Evolutionary conservation across 73 alveolate genomes (phyloP).

Genomic region (Paramecium biaurelia): DNA sequence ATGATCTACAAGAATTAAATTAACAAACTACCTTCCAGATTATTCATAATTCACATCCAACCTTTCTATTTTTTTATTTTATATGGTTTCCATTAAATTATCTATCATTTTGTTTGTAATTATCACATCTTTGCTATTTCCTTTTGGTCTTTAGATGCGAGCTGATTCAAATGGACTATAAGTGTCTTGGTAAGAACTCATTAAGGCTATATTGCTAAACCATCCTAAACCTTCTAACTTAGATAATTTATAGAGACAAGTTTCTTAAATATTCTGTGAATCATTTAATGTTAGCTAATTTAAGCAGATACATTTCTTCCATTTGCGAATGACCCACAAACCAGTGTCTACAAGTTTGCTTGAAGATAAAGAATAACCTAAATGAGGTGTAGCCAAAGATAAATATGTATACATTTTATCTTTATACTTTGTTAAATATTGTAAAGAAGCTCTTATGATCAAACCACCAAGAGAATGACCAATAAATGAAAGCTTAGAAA

Average conservation of each 20-base stretch:
- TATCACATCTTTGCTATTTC: background rate
- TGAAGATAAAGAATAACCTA: constrained; percentile 82
- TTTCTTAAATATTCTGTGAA: background rate
- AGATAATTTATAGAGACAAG: constrained; percentile 79
- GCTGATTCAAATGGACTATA: constrained; percentile 98
- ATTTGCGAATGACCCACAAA: constrained; percentile 31
- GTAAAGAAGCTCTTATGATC: constrained; percentile 93
- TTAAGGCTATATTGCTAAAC: constrained; percentile 88
- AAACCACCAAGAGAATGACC: constrained; percentile 95
- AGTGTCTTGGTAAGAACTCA: constrained; percentile 90
- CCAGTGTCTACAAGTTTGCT: constrained; percentile 91
- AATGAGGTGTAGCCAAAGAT: constrained; percentile 90
- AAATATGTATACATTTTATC: constrained; percentile 81
- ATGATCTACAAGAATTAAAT: background rate
- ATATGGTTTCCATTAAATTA: background rate
- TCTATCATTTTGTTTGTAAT: background rate
- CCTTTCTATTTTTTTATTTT: constrained; percentile 43
- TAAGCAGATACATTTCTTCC: constrained; percentile 37
- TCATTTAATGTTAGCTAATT: constrained; percentile 21
- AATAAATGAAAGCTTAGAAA: constrained; percentile 76
- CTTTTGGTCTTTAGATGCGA: constrained; percentile 80
- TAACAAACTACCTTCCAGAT: constrained; percentile 31
- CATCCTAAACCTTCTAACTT: constrained; percentile 81
- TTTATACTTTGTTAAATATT: constrained; percentile 75
- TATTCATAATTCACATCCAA: constrained; percentile 58